Conservation (phyloP, 148 eudicot genomes). For the Fallopia convolvulus region DNA sequence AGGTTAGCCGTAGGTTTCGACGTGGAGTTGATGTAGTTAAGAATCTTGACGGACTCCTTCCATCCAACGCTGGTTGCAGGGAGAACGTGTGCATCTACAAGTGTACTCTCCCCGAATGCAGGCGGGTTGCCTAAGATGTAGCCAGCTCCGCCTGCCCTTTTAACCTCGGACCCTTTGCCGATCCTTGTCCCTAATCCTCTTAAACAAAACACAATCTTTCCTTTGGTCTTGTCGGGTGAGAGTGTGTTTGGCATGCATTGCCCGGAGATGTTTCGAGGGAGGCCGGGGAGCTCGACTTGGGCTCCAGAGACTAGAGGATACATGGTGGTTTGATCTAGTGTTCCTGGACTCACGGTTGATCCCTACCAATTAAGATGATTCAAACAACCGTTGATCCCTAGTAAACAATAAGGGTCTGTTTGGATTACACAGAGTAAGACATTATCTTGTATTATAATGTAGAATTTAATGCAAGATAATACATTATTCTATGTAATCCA, state of each 20-base stretch:
- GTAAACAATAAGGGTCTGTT: too few species aligned
- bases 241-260: slow-evolving; percentile 73
- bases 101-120: slow-evolving; percentile 30
- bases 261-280: slow-evolving; percentile 39
- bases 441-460: too few species aligned
- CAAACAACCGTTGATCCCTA: too few species aligned
- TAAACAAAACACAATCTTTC: slow-evolving; percentile 68
- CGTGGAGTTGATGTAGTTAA: slow-evolving; percentile 49
- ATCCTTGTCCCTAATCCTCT: slow-evolving; percentile 60
- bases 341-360: slow-evolving; percentile 43
- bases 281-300: slow-evolving; percentile 32
- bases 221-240: slow-evolving; percentile 45
- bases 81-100: slow-evolving; percentile 57
- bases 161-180: slow-evolving; percentile 65
- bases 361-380: slow-evolving; percentile 31
- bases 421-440: too few species aligned
- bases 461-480: too few species aligned
- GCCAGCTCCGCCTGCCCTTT: slow-evolving; percentile 69
- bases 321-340: slow-evolving; percentile 32
- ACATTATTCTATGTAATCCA: too few species aligned
- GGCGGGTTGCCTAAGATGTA: slow-evolving; percentile 44
- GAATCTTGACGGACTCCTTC: slow-evolving; percentile 24
- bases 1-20: slow-evolving; percentile 44
- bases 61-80: slow-evolving; percentile 67
- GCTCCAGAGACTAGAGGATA: slow-evolving; percentile 66